Percentiles rank a stretch among this genome's conserved stretches.
These are phyloP conservation scores for Aspergillus sp. DNA, from an alignment of 2,329 filamentous ascomycete species.

Conservation along the genomic window DNA sequence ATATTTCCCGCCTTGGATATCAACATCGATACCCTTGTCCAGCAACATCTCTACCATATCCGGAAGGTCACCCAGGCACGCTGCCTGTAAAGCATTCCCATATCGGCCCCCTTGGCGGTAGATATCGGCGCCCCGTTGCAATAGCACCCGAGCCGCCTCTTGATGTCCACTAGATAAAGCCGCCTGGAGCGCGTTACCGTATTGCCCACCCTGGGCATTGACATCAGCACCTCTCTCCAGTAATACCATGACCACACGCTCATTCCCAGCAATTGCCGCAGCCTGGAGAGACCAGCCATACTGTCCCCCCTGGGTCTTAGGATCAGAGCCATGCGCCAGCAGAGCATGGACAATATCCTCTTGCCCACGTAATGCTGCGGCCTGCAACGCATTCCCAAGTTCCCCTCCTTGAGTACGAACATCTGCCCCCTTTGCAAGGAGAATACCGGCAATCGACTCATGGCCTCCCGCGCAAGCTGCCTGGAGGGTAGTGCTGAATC, in stretches of 20 bases:
- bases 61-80: conserved; percentile 5
- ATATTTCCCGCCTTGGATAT: conserved; percentile 4
- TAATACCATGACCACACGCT: no score
- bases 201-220: conserved; percentile 3
- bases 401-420: no score
- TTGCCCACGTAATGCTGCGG: no score
- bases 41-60: conserved; percentile 5
- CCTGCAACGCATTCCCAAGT: no score
- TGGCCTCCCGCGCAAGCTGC: no score
- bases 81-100: conserved; percentile 7
- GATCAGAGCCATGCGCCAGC: no score
- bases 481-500: background rate
- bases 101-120: conserved; percentile 2
- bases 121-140: conserved; percentile 3
- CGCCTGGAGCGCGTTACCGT: conserved; percentile 7
- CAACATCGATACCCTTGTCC: conserved; percentile 6
- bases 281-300: no score
- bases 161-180: conserved; percentile 4
- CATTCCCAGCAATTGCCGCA: no score
- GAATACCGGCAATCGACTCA: no score
- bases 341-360: no score
- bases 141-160: conserved; percentile 7
- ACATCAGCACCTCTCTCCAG: conserved; percentile 7
- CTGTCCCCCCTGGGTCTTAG: no score
- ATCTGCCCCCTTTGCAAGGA: no score